Conservation (phyloP, 73 alveolate genomes). For the Durusdinium trenchii region DNA sequence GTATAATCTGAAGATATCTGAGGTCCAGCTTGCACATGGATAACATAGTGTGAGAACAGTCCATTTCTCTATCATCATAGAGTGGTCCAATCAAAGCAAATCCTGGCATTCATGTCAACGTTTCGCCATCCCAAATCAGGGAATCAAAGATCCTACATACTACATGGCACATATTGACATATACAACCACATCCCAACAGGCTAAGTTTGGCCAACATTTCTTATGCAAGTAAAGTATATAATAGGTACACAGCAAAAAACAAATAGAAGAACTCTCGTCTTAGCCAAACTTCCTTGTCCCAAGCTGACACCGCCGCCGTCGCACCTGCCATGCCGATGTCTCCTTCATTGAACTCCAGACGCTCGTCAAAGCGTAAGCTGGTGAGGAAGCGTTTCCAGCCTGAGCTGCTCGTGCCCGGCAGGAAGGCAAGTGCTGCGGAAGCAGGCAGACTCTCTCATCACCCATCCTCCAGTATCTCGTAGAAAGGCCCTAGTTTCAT, state of each 20-base stretch:
- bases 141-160: neutral
- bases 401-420: neutral
- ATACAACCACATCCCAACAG: neutral
- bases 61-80: neutral
- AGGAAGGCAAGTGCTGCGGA: neutral
- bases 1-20: neutral
- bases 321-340: constrained; percentile 78
- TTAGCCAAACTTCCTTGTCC: neutral
- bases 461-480: neutral
- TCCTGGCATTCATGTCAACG: neutral
- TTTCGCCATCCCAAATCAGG: neutral
- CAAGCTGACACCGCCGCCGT: neutral
- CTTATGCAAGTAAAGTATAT: neutral
- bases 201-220: neutral
- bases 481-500: neutral
- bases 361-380: constrained; percentile 53
- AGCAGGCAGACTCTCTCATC: neutral
- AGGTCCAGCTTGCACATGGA: neutral
- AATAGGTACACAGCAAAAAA: neutral
- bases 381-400: constrained; percentile 68
- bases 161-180: neutral
- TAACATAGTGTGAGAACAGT: neutral
- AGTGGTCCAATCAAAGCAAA: neutral
- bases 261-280: neutral
- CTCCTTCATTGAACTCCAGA: constrained; percentile 89